phyloP scores from a whole-genome alignment of 768 basidiomycete species.

The Porphyrellus cyaneotinctus region DNA sequence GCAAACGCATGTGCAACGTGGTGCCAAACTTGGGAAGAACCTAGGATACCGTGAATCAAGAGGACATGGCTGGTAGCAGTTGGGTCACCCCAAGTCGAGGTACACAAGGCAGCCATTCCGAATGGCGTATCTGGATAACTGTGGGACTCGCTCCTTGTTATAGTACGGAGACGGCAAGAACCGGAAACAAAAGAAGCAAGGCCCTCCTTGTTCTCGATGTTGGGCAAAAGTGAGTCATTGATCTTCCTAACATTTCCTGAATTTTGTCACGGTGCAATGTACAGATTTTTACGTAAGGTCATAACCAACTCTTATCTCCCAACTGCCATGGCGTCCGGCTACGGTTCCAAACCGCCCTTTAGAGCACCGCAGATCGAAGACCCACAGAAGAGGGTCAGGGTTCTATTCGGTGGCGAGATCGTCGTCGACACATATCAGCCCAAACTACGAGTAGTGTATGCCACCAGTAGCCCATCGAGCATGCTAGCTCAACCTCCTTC shows the following conservation, averaged over 20 bases:
- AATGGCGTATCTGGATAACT: neutral
- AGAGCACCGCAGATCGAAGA: constrained; percentile 46
- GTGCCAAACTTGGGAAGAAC: constrained; percentile 14
- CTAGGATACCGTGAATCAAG: constrained; percentile 19
- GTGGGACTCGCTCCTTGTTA: too few species aligned
- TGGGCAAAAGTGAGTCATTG: too few species aligned
- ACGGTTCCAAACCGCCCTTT: constrained; percentile 33
- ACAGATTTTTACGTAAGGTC: too few species aligned
- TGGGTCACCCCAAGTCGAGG: constrained; percentile 19
- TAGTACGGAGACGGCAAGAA: neutral
- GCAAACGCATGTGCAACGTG: constrained; percentile 14
- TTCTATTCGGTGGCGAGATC: constrained; percentile 46
- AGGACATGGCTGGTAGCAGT: constrained; percentile 13
- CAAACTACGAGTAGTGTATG: constrained; percentile 62
- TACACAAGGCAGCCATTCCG: neutral
- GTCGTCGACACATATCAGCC: constrained; percentile 54
- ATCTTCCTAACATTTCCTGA: too few species aligned
- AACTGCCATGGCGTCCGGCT: constrained; percentile 15
- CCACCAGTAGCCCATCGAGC: constrained; percentile 1
- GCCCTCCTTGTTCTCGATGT: too few species aligned
- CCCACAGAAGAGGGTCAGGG: constrained; percentile 49
- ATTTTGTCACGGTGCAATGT: too few species aligned
- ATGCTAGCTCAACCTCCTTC: neutral
- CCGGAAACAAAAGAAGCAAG: too few species aligned
- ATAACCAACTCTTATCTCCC: too few species aligned